Conservation (phyloP, 2,329 filamentous ascomycete species). For the Penicillium sp. region DNA sequence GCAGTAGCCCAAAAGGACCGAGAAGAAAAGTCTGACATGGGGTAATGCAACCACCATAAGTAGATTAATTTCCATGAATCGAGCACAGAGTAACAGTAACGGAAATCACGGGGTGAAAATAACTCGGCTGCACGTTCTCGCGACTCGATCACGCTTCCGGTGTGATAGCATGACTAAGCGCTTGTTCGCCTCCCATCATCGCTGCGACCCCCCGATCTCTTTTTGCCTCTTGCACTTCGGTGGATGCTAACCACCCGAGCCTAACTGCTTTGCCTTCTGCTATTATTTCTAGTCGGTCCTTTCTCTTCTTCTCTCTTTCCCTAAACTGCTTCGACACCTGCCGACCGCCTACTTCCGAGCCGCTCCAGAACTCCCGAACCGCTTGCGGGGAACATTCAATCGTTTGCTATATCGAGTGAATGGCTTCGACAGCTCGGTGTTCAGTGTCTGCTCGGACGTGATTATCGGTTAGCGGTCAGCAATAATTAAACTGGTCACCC, state of each 20-base stretch:
- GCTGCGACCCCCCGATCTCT: conserved; percentile 4
- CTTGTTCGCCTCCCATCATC: conserved; percentile 3
- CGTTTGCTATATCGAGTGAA: conserved; percentile 18
- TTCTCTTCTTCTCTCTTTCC: background rate
- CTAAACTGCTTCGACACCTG: background rate
- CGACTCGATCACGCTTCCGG: conserved; percentile 12
- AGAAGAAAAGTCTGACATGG: background rate
- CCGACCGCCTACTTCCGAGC: conserved; percentile 9
- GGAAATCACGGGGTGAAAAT: background rate
- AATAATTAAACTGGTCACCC: conserved; percentile 2
- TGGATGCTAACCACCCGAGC: conserved; percentile 9
- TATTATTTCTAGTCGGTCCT: conserved; percentile 17
- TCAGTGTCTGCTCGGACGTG: conserved; percentile 15
- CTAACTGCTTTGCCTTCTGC: conserved; percentile 7
- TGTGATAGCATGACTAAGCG: conserved; percentile 19
- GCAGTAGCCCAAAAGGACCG: conserved; percentile 1
- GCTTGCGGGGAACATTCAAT: conserved; percentile 23
- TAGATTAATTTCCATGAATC: background rate
- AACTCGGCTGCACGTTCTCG: conserved; percentile 2
- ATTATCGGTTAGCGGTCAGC: conserved; percentile 3
- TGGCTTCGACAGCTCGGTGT: conserved; percentile 13
- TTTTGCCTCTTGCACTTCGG: conserved; percentile 7
- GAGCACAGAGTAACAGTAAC: background rate
- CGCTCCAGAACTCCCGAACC: conserved; percentile 19
- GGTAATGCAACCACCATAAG: background rate